Evolutionary conservation across 2,329 filamentous ascomycete species (phyloP), one percentile per base, ranked within the genome.

Genomic region (Aspergillus pseudoviridinutans): DNA sequence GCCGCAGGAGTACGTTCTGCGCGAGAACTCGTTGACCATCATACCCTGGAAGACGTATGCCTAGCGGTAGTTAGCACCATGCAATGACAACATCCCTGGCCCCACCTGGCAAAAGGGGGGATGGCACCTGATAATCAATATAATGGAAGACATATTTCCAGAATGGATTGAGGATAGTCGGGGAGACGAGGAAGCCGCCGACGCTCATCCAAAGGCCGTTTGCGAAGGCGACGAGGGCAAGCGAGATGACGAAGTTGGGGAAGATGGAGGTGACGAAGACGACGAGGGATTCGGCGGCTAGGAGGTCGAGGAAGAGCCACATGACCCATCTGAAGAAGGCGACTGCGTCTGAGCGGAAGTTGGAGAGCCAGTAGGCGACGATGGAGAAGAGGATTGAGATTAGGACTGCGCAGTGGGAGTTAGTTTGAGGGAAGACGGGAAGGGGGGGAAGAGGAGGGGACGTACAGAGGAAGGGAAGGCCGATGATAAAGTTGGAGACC

Each of bases 171-270:
- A 95, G 80, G 2, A 87, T 83, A 1, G 79, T 83, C 3, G 87
- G 85, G 3, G 85, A 82, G 1, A 95, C 90, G 72, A 95, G 82
- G 76, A 95, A 95, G 0, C 91, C 91, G 53, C 87, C 85, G 1
- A 93, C 89, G 53, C 84, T 87, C 91, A 95, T 95, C 91, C 91
- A 96, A 6, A 96, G 79, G 0, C 91, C 91, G 73, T 96, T 96
- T 24, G 89, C 88, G 68, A 95, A 95, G 0, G 91, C 91, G 0
- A 89, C 89, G 1, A 91, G 79, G 0, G 91, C 91, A 0, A 95
- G 83, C 0, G 89, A 80, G 49, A 93, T 83, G 51, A 95, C 91
- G 63, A 95, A 95, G 60, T 87, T 88, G 0, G 90, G 90, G 62
- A 92, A 86, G 1, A 94, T 71, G 1, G 83, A 84, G 0, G 87